These are phyloP conservation scores for Dothideomycetidae sp. DNA, from an alignment of 2,329 filamentous ascomycete species.

Conservation along the genomic window DNA sequence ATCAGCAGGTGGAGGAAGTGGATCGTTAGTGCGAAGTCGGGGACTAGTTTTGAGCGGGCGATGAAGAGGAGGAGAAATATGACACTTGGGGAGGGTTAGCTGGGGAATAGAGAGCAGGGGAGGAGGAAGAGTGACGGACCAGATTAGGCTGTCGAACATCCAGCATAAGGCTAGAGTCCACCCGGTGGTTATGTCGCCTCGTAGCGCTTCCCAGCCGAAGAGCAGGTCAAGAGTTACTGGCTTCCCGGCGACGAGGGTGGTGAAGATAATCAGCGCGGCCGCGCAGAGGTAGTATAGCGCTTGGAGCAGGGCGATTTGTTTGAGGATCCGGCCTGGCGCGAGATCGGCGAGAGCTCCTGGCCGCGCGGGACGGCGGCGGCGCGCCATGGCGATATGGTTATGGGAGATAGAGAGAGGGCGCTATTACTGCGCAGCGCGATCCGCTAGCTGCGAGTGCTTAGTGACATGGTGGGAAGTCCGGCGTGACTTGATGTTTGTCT, in stretches of 20 bases:
- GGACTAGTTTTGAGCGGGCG: constrained; percentile 80
- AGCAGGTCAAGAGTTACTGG: constrained; percentile 44
- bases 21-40: constrained; percentile 84
- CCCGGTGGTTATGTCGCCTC: constrained; percentile 54
- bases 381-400: constrained; percentile 33
- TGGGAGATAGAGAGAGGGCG: no score
- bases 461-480: no score
- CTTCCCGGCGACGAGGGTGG: constrained; percentile 49
- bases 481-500: no score
- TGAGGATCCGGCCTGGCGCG: constrained; percentile 50
- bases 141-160: constrained; percentile 50
- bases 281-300: constrained; percentile 49
- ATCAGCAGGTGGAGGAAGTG: constrained; percentile 69
- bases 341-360: constrained; percentile 53
- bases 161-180: constrained; percentile 57
- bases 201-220: constrained; percentile 47
- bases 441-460: no score
- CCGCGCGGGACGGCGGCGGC: constrained; percentile 47
- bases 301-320: constrained; percentile 52
- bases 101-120: neutral
- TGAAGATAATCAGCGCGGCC: constrained; percentile 50
- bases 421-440: no score
- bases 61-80: constrained; percentile 73
- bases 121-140: constrained; percentile 39
- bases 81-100: constrained; percentile 39